These are phyloP conservation scores for Ophiobolus disseminans DNA, from an alignment of 2,329 filamentous ascomycete species.

Conservation along the genomic window DNA sequence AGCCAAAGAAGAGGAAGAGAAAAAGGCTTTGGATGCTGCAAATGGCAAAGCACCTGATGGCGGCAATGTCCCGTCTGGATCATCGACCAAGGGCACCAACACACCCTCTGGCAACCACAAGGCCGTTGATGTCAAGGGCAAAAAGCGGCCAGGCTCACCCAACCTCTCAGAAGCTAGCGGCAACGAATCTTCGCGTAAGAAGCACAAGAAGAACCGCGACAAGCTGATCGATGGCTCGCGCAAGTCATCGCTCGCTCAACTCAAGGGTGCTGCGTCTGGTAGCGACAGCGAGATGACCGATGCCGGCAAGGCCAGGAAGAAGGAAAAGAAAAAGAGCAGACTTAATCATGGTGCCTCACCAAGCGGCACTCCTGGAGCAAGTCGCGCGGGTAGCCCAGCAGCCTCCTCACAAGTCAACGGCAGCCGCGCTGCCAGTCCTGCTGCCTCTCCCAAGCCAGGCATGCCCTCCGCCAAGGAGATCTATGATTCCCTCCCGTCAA, in stretches of 20 bases:
- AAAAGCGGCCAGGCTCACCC: constrained; percentile 87
- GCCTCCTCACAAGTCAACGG: constrained; percentile 32
- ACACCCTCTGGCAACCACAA: constrained; percentile 67
- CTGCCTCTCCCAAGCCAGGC: constrained; percentile 22
- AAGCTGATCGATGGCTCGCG: constrained; percentile 35
- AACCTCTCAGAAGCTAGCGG: constrained; percentile 90
- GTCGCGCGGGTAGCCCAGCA: constrained; percentile 58
- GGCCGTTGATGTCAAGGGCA: constrained; percentile 58
- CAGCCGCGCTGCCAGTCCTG: constrained; percentile 41
- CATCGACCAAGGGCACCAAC: constrained; percentile 73
- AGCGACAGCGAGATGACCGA: constrained; percentile 77
- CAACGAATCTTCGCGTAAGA: constrained; percentile 82
- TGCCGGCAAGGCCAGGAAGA: constrained; percentile 67
- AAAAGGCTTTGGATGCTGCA: constrained; percentile 54
- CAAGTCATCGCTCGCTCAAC: constrained; percentile 30
- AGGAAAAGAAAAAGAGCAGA: constrained; percentile 64
- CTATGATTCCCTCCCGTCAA: constrained; percentile 51
- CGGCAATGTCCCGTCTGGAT: constrained; percentile 57
- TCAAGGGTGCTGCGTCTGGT: constrained; percentile 63
- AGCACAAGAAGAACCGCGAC: constrained; percentile 50
- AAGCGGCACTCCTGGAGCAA: constrained; percentile 66
- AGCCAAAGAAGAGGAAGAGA: constrained; percentile 62
- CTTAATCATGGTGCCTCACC: constrained; percentile 63
- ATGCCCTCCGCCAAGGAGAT: constrained; percentile 56
- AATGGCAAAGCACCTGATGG: constrained; percentile 57